Evolutionary conservation across 2,329 filamentous ascomycete species (phyloP).

Genomic region (Plenodomus biglobosus): DNA sequence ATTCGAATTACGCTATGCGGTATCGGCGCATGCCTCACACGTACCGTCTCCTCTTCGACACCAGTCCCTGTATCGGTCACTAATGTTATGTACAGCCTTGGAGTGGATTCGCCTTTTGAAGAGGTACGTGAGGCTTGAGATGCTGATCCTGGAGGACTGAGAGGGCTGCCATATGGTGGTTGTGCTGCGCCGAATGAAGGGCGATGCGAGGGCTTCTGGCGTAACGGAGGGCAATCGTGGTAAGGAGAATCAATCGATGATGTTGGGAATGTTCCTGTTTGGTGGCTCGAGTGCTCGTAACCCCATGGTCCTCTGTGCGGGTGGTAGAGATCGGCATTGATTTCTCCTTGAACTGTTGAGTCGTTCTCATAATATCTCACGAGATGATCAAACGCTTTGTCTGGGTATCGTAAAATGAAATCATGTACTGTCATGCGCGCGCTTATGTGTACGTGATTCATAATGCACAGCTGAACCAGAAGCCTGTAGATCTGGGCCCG

Average conservation of each 20-base stretch:
- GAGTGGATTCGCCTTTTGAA: not conserved
- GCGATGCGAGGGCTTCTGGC: not conserved
- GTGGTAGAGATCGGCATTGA: too few relatives aligned
- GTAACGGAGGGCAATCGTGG: not conserved
- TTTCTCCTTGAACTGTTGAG: too few relatives aligned
- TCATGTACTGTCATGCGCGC: too few relatives aligned
- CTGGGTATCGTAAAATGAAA: too few relatives aligned
- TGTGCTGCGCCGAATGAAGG: not conserved
- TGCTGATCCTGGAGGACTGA: not conserved
- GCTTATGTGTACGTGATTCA: too few relatives aligned
- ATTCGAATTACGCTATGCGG: conserved; percentile 5
- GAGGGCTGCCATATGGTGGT: not conserved
- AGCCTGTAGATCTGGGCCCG: too few relatives aligned
- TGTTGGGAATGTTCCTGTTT: not conserved
- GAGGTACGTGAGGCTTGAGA: conserved; percentile 1
- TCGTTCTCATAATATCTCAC: too few relatives aligned
- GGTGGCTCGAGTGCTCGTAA: not conserved
- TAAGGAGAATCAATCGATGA: not conserved
- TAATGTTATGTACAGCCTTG: not conserved
- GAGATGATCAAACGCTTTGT: too few relatives aligned
- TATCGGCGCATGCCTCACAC: conserved; percentile 1
- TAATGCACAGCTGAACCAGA: too few relatives aligned
- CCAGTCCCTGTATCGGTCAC: not conserved
- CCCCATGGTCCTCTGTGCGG: too few relatives aligned
- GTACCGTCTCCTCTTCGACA: not conserved